Percentiles rank a stretch among this genome's conserved stretches.
Conservation (phyloP, 1,284 basidiomycete species). For the Ceratobasidium sp. region DNA sequence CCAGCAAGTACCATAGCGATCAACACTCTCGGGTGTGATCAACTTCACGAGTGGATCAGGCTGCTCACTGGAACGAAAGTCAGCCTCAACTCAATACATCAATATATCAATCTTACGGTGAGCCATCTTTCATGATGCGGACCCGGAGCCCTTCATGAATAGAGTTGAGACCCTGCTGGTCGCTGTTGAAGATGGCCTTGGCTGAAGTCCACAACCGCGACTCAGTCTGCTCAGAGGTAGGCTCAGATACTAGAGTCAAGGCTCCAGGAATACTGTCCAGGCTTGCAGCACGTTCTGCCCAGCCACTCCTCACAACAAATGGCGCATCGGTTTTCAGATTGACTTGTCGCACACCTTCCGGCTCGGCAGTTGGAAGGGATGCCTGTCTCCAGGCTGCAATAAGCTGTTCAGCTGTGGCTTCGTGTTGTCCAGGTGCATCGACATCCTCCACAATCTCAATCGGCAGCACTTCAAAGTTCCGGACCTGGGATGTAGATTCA, state of each 20-base stretch:
- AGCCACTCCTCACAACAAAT: conserved; percentile 2
- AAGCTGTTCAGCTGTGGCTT: background rate
- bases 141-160: background rate
- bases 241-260: background rate
- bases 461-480: background rate
- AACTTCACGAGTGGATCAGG: too few species aligned
- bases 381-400: background rate
- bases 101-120: background rate
- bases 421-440: background rate
- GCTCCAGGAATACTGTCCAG: background rate
- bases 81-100: too few species aligned
- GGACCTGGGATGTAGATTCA: background rate
- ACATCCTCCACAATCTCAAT: background rate
- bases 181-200: background rate
- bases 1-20: too few species aligned
- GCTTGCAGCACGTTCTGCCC: background rate
- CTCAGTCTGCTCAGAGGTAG: background rate
- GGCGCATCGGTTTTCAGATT: background rate
- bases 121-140: background rate
- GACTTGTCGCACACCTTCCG: background rate
- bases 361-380: background rate
- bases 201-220: background rate
- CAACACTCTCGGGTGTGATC: too few species aligned
- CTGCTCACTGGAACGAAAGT: too few species aligned
- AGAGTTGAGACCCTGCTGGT: background rate